Percentiles rank a stretch among this genome's conserved stretches.
phyloP scores from a whole-genome alignment of 495 filamentous ascomycete genomes.

The Lindgomyces ingoldianus region DNA sequence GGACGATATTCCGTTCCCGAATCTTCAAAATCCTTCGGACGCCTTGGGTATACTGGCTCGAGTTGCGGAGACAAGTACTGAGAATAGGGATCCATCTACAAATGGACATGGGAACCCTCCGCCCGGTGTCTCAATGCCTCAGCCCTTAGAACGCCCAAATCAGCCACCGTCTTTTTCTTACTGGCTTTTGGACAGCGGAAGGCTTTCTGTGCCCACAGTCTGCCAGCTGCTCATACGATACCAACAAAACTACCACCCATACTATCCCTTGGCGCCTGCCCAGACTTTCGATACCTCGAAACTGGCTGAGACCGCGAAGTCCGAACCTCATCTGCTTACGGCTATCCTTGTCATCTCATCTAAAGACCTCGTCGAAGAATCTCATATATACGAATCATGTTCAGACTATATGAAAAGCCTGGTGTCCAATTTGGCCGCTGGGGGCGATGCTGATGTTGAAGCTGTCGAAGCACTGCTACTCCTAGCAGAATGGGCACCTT shows the following conservation, averaged over 20 bases:
- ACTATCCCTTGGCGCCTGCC: slow-evolving; percentile 60
- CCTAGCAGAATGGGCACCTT: slow-evolving; percentile 66
- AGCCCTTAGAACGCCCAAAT: slow-evolving; percentile 11
- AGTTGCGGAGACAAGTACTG: slow-evolving; percentile 46
- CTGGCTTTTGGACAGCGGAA: slow-evolving; percentile 53
- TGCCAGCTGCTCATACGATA: slow-evolving; percentile 57
- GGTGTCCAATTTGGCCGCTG: slow-evolving; percentile 61
- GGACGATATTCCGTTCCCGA: slow-evolving; percentile 45
- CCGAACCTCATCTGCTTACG: slow-evolving; percentile 62
- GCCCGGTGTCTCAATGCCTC: not conserved
- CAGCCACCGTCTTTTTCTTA: slow-evolving; percentile 46
- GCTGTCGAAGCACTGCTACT: slow-evolving; percentile 65
- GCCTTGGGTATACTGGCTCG: slow-evolving; percentile 52
- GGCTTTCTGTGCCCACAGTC: slow-evolving; percentile 52
- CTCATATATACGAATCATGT: slow-evolving; percentile 60
- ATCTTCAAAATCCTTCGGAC: slow-evolving; percentile 52
- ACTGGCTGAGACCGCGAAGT: slow-evolving; percentile 50
- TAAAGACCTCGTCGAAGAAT: slow-evolving; percentile 59
- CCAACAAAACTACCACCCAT: slow-evolving; percentile 61
- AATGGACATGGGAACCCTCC: slow-evolving; percentile 7
- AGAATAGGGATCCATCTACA: slow-evolving; percentile 29
- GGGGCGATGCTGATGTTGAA: slow-evolving; percentile 61
- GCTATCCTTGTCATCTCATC: slow-evolving; percentile 64
- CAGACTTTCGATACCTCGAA: slow-evolving; percentile 55
- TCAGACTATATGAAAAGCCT: slow-evolving; percentile 65